These are phyloP conservation scores for Gamsiella multidivaricata DNA, from an alignment of 192 early-diverging fungal species.

Conservation along the genomic window DNA sequence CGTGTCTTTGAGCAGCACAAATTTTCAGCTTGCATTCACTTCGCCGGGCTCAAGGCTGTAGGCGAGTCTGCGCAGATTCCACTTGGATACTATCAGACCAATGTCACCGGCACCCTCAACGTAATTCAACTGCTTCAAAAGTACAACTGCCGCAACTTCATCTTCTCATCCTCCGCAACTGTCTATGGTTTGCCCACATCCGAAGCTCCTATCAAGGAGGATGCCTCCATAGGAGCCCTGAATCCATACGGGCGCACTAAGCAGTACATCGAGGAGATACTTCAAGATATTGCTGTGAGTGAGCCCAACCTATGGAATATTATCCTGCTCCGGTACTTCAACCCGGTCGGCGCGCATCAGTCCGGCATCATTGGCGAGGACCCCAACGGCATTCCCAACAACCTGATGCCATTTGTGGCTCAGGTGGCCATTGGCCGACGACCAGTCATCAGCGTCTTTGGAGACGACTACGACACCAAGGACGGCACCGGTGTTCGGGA, in stretches of 20 bases:
- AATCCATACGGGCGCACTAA: conserved; percentile 96
- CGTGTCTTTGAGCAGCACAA: conserved; percentile 51
- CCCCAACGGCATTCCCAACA: conserved; percentile 85
- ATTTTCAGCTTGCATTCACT: conserved; percentile 74
- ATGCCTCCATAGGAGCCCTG: conserved; percentile 70
- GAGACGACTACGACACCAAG: conserved; percentile 90
- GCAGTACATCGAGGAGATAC: conserved; percentile 81
- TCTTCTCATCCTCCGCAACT: conserved; percentile 93
- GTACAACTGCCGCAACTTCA: conserved; percentile 84
- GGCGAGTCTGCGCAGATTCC: conserved; percentile 84
- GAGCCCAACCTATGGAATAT: conserved; percentile 60
- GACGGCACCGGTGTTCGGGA: conserved; percentile 96
- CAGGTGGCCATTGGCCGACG: conserved; percentile 92
- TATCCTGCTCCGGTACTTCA: conserved; percentile 92
- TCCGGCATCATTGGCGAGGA: conserved; percentile 95
- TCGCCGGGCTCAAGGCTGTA: conserved; percentile 87
- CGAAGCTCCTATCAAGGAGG: conserved; percentile 62
- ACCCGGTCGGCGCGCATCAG: conserved; percentile 94
- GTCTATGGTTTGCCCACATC: conserved; percentile 74
- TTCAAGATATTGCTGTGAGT: conserved; percentile 62
- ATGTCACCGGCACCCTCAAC: conserved; percentile 88
- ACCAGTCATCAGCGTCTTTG: conserved; percentile 88
- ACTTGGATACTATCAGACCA: conserved; percentile 90
- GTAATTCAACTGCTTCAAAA: conserved; percentile 83
- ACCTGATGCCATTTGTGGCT: conserved; percentile 93